Evolutionary conservation across 2,329 filamentous ascomycete genomes (phyloP).

Genomic region (Colletotrichum siamense): DNA sequence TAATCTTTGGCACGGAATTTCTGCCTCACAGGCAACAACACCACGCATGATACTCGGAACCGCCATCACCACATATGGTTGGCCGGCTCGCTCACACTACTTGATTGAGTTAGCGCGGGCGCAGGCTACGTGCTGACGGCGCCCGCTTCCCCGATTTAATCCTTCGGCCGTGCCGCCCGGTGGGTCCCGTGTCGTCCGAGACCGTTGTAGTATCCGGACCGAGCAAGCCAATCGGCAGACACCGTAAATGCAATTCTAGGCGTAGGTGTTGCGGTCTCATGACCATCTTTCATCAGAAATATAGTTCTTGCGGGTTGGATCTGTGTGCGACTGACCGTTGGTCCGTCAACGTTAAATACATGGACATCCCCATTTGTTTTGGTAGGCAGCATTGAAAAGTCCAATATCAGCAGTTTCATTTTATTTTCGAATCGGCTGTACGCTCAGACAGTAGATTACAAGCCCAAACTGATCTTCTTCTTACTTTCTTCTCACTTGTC

Average conservation of each 20-base stretch:
- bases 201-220: not conserved
- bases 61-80: conserved; percentile 27
- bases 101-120: conserved; percentile 30
- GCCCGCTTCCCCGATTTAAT: not conserved
- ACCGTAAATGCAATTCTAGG: not conserved
- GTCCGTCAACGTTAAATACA: not conserved
- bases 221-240: not conserved
- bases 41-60: not conserved
- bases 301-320: not conserved
- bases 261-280: not conserved
- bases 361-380: too few relatives aligned
- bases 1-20: not conserved
- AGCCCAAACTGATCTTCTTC: not conserved
- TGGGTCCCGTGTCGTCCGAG: not conserved
- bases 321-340: not conserved
- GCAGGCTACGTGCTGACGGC: not conserved
- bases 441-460: not conserved
- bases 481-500: not conserved
- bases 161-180: not conserved
- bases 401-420: too few relatives aligned
- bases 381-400: too few relatives aligned
- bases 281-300: not conserved
- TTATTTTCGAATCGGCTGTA: too few relatives aligned
- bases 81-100: conserved; percentile 36
- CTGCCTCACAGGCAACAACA: not conserved